A percentile compares a stretch with the other conserved stretches of the same genome.
Conservation (phyloP, 768 basidiomycete species). For the Termitomyces sp. region DNA sequence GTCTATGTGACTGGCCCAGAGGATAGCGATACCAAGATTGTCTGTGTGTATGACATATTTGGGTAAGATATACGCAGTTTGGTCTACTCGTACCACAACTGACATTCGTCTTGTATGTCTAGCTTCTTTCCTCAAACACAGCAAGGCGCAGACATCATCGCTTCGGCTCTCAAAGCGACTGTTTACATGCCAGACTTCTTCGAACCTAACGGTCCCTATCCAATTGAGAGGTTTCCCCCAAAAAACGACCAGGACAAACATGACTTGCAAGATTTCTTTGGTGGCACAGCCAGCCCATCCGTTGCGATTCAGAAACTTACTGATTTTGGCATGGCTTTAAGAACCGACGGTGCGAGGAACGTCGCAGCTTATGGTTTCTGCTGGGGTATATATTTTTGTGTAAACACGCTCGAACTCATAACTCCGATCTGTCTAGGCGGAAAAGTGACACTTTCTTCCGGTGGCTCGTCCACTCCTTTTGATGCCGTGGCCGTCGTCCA, state of each 20-base stretch:
- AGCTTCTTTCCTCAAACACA: constrained; percentile 60
- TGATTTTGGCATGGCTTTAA: constrained; percentile 36
- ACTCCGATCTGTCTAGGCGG: constrained; percentile 29
- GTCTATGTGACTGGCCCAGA: constrained; percentile 49
- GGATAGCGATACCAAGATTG: constrained; percentile 43
- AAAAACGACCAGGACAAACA: constrained; percentile 46
- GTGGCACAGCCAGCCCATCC: constrained; percentile 40
- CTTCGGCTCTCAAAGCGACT: constrained; percentile 42
- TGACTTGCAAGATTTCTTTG: constrained; percentile 55
- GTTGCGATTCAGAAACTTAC: constrained; percentile 34
- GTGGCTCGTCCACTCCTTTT: constrained; percentile 36
- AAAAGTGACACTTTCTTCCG: constrained; percentile 41
- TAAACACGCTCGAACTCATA: background rate
- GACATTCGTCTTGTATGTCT: background rate
- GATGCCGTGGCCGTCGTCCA: constrained; percentile 48
- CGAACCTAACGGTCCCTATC: constrained; percentile 45
- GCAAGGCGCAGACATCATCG: constrained; percentile 62
- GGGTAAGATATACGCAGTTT: constrained; percentile 29
- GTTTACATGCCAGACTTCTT: constrained; percentile 71
- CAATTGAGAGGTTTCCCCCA: constrained; percentile 47
- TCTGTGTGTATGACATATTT: constrained; percentile 62
- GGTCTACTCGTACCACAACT: background rate
- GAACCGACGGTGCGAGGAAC: constrained; percentile 35
- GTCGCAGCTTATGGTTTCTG: constrained; percentile 53
- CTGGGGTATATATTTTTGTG: constrained; percentile 38